Evolutionary conservation across 768 basidiomycete genomes (phyloP).

Genomic region (Macrolepiota albuminosa): DNA sequence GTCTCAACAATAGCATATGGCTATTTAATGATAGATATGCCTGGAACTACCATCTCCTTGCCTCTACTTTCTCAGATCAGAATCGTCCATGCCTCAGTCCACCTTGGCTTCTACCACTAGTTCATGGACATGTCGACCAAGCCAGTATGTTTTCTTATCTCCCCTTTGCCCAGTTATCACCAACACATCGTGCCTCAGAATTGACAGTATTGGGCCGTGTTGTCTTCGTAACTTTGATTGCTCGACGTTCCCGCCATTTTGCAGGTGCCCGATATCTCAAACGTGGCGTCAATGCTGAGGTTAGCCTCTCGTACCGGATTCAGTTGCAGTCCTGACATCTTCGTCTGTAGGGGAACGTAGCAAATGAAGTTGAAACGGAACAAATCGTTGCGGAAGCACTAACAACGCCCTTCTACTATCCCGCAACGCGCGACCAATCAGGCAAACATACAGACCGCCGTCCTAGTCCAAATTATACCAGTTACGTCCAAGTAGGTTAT

Average conservation of each 20-base stretch:
- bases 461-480: conserved; percentile 85
- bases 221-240: conserved; percentile 92
- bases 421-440: conserved; percentile 33
- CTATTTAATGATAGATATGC: conserved; percentile 85
- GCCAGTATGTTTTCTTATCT: conserved; percentile 62
- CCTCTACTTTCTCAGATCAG: conserved; percentile 52
- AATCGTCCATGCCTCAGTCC: conserved; percentile 42
- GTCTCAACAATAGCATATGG: conserved; percentile 44
- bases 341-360: conserved; percentile 81
- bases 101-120: conserved; percentile 85
- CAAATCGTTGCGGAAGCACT: conserved; percentile 92
- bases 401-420: conserved; percentile 86
- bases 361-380: conserved; percentile 98
- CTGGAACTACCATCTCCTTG: conserved; percentile 92
- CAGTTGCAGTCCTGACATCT: neutral
- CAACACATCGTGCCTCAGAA: conserved; percentile 42
- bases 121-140: conserved; percentile 97
- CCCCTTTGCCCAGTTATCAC: neutral
- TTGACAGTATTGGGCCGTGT: conserved; percentile 86
- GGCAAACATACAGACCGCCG: conserved; percentile 36
- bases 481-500: conserved; percentile 76
- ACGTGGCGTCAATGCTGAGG: conserved; percentile 92
- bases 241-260: conserved; percentile 88
- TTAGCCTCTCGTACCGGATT: conserved; percentile 22
- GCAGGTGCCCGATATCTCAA: conserved; percentile 95